Percentiles rank a stretch among this genome's conserved stretches.
Conservation (phyloP, 331 rosid genomes). For the Rhamnella rubrinervis region DNA sequence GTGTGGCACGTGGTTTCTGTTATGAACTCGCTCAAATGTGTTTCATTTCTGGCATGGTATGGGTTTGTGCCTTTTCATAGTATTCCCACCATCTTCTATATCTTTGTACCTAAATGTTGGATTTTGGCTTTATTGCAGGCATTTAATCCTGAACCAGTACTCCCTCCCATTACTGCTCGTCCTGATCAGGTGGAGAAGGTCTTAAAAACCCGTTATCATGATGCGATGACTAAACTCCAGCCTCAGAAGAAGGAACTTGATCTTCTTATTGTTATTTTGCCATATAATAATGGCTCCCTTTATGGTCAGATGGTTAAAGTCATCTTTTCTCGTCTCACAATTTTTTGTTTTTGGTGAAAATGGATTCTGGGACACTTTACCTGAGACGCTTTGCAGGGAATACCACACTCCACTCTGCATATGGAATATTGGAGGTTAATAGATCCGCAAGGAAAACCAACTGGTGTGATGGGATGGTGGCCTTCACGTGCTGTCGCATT, state of each 20-base stretch:
- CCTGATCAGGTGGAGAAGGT: conserved; percentile 93
- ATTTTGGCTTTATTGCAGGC: conserved; percentile 35
- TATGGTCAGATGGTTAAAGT: conserved; percentile 55
- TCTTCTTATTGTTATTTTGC: conserved; percentile 82
- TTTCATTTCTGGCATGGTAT: conserved; percentile 89
- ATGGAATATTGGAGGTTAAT: conserved; percentile 72
- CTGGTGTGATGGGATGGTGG: conserved; percentile 95
- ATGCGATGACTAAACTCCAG: conserved; percentile 58
- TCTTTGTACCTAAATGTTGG: neutral
- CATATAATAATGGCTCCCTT: conserved; percentile 90
- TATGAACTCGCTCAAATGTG: conserved; percentile 90
- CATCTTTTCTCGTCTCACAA: neutral
- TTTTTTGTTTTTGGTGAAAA: neutral
- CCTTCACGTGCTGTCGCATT: conserved; percentile 88
- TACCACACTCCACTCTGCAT: conserved; percentile 75
- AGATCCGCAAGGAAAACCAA: conserved; percentile 82
- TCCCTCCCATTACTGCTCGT: conserved; percentile 57
- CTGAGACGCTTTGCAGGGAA: conserved; percentile 45
- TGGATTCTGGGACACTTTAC: neutral
- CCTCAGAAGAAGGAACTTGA: conserved; percentile 72
- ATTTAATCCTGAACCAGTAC: conserved; percentile 73
- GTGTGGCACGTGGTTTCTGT: conserved; percentile 73
- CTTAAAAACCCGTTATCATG: conserved; percentile 67
- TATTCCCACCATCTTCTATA: neutral
- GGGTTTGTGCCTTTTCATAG: neutral